Base-by-base conservation (phyloP, 1,284 basidiomycete genomes). In the Xanthoconium separans region DNA sequence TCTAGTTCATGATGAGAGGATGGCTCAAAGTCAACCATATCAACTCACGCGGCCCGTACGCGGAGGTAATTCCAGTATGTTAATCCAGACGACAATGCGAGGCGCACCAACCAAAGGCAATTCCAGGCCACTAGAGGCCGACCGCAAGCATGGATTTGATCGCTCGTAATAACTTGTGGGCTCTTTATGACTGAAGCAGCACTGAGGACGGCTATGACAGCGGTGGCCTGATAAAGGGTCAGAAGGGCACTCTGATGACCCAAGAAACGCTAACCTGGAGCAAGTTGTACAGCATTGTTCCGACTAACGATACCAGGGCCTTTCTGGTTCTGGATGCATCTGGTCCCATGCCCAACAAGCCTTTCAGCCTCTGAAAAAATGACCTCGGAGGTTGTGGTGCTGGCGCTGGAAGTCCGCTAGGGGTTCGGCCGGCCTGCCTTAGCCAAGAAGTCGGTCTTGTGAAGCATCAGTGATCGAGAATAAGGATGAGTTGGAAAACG, bases 101-200 rank as follows among this genome's bases (percentile, higher is more conserved):
- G 80, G 56, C 86, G 77, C 22, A 78, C 72, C 24, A 85, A 68
- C 87, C 89, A 91, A 5, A 91, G 71, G 46, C 78, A 77, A 53
- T 84, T 79, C 89, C 89, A 91, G 4, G 76, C 72, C 1, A 89
- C 89, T 12, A 91, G 68, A 6, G 88, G 88, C 20, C 81, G 76
- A 50, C 76, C 76, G 59, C 88, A 91, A 0, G 85, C 85, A 20
- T 68, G 64, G 78, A 87, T 88, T 70, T 91, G 87, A 50, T 75
- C 79, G 43, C 74, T 51, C 2, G 60, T 62, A 1, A 71, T 69
- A 47, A 74, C 55, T 0, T 71, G 76, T 11, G 80, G 81, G 61
- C 83, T 88, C 58, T 74, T 72, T 36, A 74, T 73, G 37, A 73
- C 67, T 2, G 80, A 76, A 10, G 82, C 77, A 39, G 82, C 71